A percentile compares a stretch with the other conserved stretches of the same genome.
phyloP scores from a whole-genome alignment of 1,284 basidiomycete species.

The Waitea zeae region DNA sequence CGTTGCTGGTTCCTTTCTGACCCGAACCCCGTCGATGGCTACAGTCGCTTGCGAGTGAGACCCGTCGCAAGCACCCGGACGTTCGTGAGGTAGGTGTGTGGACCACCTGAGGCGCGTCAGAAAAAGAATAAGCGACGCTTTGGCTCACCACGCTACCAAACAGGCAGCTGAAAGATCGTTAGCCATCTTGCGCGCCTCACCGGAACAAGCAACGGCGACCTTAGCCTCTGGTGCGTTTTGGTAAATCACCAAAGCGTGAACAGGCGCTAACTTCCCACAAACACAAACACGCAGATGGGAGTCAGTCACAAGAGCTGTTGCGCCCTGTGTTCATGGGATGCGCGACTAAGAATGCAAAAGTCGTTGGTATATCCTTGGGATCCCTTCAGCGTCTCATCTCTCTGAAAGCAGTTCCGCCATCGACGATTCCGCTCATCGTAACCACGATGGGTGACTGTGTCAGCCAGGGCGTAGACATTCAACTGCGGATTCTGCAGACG shows the following conservation, averaged over 20 bases:
- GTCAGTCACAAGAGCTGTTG: slow-evolving; percentile 68
- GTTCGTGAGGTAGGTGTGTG: slow-evolving; percentile 69
- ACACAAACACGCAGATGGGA: slow-evolving; percentile 34
- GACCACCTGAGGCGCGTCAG: too few relatives aligned
- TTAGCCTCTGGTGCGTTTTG: slow-evolving; percentile 43
- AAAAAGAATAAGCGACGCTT: too few relatives aligned
- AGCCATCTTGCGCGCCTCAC: slow-evolving; percentile 57
- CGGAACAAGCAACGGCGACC: slow-evolving; percentile 47
- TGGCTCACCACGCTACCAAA: too few relatives aligned
- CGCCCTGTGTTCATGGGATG: slow-evolving; percentile 89
- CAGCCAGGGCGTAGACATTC: slow-evolving; percentile 88
- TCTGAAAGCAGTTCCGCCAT: slow-evolving; percentile 71
- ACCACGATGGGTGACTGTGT: slow-evolving; percentile 74
- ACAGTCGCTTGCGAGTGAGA: slow-evolving; percentile 68
- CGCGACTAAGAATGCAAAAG: slow-evolving; percentile 85
- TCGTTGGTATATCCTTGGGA: slow-evolving; percentile 82
- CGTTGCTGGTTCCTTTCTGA: background rate
- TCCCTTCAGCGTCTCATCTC: slow-evolving; percentile 85
- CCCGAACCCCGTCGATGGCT: background rate
- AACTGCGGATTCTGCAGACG: slow-evolving; percentile 82
- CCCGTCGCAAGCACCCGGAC: slow-evolving; percentile 66
- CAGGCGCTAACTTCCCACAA: too few relatives aligned
- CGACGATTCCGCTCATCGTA: slow-evolving; percentile 63
- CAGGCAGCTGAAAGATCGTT: slow-evolving; percentile 77
- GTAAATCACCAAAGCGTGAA: too few relatives aligned